Evolutionary conservation across 78 protist genomes (phyloP).

Genomic region (Bodo saltans): DNA sequence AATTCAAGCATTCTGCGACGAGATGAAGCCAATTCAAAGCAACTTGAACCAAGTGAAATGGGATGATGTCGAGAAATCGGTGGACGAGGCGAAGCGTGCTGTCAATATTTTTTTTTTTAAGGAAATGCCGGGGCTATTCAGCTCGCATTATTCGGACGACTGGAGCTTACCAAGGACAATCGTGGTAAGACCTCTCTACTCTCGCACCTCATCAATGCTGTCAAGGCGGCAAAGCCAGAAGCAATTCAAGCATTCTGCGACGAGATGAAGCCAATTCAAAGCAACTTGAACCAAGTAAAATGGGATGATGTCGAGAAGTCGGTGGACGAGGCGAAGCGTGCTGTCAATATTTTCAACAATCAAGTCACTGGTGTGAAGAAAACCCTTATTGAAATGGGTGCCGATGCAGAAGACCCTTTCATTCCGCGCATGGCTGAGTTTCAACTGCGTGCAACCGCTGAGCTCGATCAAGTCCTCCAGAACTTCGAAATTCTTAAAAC

Average conservation of each 20-base stretch:
- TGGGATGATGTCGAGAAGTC: not conserved
- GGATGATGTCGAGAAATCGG: not conserved
- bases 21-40: not conserved
- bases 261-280: not conserved
- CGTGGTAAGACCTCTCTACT: not conserved
- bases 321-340: not conserved
- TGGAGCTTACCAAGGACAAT: not conserved
- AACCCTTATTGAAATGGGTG: not conserved
- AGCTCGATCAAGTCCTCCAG: not conserved
- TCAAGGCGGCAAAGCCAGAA: not conserved
- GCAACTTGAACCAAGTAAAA: not conserved
- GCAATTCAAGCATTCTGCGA: not conserved
- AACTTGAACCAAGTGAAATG: not conserved
- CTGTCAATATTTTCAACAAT: conserved; percentile 8
- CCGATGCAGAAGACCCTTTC: conserved; percentile 20
- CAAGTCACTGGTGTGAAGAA: not conserved
- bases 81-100: not conserved
- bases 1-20: not conserved
- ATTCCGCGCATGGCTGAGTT: conserved; percentile 5
- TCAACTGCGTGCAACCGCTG: not conserved
- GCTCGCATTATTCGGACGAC: not conserved
- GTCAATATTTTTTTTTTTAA: not conserved
- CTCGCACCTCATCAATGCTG: not conserved
- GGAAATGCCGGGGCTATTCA: conserved; percentile 7
- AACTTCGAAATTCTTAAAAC: not conserved